phyloP scores from a whole-genome alignment of 2,329 filamentous ascomycete species.

The Trichophyton mentagrophytes region DNA sequence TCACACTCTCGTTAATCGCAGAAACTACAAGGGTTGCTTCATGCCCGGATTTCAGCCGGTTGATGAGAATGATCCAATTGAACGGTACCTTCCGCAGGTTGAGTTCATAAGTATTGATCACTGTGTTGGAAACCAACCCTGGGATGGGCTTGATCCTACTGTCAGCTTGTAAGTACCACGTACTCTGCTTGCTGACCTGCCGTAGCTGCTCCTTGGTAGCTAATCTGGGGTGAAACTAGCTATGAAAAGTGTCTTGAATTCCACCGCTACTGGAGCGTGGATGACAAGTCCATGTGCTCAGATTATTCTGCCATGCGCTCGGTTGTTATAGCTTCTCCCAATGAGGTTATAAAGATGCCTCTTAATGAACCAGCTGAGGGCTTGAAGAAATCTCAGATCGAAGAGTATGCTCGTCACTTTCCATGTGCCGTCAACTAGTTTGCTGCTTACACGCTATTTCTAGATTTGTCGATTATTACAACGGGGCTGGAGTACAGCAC shows the following conservation, averaged over 20 bases:
- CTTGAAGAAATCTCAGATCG: constrained; percentile 79
- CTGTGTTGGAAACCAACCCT: constrained; percentile 90
- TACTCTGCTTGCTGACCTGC: constrained; percentile 13
- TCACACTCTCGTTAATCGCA: constrained; percentile 67
- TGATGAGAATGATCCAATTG: constrained; percentile 31
- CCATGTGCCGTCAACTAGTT: not conserved
- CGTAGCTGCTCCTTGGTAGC: constrained; percentile 11
- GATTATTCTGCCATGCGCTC: constrained; percentile 77
- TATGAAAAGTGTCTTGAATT: constrained; percentile 80
- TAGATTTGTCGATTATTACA: constrained; percentile 60
- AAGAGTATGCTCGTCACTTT: constrained; percentile 48
- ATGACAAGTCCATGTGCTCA: constrained; percentile 78
- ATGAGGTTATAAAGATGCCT: constrained; percentile 85
- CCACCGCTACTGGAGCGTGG: constrained; percentile 90
- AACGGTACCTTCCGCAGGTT: constrained; percentile 46
- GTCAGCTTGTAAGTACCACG: constrained; percentile 37
- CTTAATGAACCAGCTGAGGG: constrained; percentile 84
- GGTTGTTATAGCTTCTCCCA: constrained; percentile 72
- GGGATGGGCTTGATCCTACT: constrained; percentile 59
- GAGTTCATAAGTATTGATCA: constrained; percentile 68
- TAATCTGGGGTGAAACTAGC: constrained; percentile 24
- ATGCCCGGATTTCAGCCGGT: constrained; percentile 60
- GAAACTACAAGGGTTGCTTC: constrained; percentile 57
- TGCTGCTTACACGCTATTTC: not conserved
- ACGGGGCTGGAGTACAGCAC: constrained; percentile 76